A percentile compares a stretch with the other conserved stretches of the same genome.
These are phyloP conservation scores for Phytophthora ramorum DNA, from an alignment of 352 stramenopile species.

Conservation along the genomic window DNA sequence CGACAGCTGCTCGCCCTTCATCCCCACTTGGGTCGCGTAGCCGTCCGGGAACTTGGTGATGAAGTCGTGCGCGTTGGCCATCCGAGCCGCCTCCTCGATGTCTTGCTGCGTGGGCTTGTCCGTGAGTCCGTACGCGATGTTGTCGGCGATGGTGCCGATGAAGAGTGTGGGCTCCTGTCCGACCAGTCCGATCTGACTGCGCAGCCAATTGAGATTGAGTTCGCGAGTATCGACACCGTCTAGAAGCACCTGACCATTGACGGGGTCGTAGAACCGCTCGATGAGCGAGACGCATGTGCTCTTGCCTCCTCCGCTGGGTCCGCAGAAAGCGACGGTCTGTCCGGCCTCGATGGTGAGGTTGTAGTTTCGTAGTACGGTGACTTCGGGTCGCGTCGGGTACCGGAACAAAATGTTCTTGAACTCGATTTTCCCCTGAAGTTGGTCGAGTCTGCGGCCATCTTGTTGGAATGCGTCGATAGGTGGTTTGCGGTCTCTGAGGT, in stretches of 20 bases:
- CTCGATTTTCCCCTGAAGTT: constrained; percentile 43
- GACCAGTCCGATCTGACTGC: constrained; percentile 64
- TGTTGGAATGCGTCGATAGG: constrained; percentile 52
- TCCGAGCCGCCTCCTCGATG: constrained; percentile 83
- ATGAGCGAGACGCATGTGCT: constrained; percentile 52
- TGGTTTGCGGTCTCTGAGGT: constrained; percentile 34
- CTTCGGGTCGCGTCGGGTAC: constrained; percentile 69
- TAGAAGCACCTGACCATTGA: constrained; percentile 62
- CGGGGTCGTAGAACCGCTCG: constrained; percentile 75
- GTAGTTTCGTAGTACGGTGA: constrained; percentile 79
- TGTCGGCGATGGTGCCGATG: constrained; percentile 65
- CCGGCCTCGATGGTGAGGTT: constrained; percentile 81
- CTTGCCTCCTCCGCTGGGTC: constrained; percentile 53
- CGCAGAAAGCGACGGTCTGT: constrained; percentile 65
- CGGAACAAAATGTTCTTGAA: constrained; percentile 76
- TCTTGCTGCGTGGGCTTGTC: constrained; percentile 50
- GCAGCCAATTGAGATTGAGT: constrained; percentile 68
- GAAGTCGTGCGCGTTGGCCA: constrained; percentile 94
- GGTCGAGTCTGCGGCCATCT: constrained; percentile 18
- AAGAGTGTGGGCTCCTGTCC: constrained; percentile 68
- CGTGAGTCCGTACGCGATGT: constrained; percentile 58
- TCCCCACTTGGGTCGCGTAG: constrained; percentile 94
- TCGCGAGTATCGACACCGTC: constrained; percentile 75
- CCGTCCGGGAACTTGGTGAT: constrained; percentile 90
- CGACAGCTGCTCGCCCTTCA: constrained; percentile 89